Evolutionary conservation across 129 eudicot species (phyloP).

Genomic region (Saussurea involucrata): DNA sequence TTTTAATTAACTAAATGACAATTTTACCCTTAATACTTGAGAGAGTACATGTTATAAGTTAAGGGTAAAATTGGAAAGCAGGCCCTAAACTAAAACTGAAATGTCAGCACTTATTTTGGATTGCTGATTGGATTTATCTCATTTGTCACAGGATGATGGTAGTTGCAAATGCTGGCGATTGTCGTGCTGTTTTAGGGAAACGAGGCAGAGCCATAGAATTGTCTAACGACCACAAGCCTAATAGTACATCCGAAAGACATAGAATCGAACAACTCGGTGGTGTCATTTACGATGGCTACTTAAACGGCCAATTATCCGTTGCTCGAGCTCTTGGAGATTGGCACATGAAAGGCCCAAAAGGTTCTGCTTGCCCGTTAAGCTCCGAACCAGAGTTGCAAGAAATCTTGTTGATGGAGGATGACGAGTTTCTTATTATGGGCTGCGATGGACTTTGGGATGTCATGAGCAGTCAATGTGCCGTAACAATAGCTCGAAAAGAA

Average conservation of each 20-base stretch:
- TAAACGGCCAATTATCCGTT: conserved; percentile 79
- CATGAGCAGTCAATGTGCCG: conserved; percentile 90
- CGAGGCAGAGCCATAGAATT: conserved; percentile 79
- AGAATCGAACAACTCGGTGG: conserved; percentile 87
- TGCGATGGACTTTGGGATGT: conserved; percentile 97
- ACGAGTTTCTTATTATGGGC: conserved; percentile 77
- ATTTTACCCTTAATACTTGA: not conserved
- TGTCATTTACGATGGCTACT: conserved; percentile 75
- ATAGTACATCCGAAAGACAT: conserved; percentile 52
- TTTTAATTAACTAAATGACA: too few relatives aligned
- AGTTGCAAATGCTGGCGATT: conserved; percentile 87
- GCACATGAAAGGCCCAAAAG: conserved; percentile 88
- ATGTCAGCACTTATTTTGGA: not conserved
- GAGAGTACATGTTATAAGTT: not conserved
- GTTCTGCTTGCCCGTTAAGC: conserved; percentile 68
- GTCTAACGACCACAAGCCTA: conserved; percentile 88
- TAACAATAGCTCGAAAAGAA: conserved; percentile 68
- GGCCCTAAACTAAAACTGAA: not conserved
- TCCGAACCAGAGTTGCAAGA: conserved; percentile 80
- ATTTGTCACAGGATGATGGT: conserved; percentile 42
- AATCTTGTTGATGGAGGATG: conserved; percentile 54
- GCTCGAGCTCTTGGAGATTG: conserved; percentile 92
- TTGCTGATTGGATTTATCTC: not conserved
- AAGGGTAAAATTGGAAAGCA: not conserved
- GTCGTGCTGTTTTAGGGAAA: conserved; percentile 84